A percentile compares a stretch with the other conserved stretches of the same genome.
Evolutionary conservation across 2,329 filamentous ascomycete species (phyloP).

Genomic region (Fusarium napiforme): DNA sequence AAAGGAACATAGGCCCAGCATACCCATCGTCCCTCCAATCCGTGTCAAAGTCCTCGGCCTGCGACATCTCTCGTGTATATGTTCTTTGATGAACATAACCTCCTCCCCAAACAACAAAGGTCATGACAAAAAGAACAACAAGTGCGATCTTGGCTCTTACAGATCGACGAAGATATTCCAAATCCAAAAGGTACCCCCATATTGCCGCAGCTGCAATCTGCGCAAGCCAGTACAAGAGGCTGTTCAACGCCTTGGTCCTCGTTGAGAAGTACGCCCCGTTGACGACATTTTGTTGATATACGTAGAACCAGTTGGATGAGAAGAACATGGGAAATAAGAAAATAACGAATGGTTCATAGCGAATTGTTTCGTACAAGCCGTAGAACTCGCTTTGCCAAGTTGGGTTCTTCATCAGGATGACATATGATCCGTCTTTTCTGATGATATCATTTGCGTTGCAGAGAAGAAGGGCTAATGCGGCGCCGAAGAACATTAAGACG

Average conservation of each 20-base stretch:
- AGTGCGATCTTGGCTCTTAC: constrained; percentile 75
- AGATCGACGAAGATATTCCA: constrained; percentile 67
- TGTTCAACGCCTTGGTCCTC: constrained; percentile 77
- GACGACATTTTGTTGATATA: constrained; percentile 80
- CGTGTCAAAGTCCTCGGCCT: background rate
- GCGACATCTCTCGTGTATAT: constrained; percentile 21
- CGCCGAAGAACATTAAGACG: constrained; percentile 79
- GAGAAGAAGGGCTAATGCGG: constrained; percentile 73
- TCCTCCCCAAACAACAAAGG: constrained; percentile 83
- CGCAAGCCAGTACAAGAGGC: constrained; percentile 74
- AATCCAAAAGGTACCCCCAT: constrained; percentile 78
- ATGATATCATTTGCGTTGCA: constrained; percentile 78
- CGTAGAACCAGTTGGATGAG: constrained; percentile 85
- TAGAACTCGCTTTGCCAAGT: constrained; percentile 83
- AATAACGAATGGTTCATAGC: constrained; percentile 74
- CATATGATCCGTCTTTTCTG: constrained; percentile 79
- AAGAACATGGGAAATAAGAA: constrained; percentile 84
- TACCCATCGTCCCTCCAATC: constrained; percentile 77
- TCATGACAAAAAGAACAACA: constrained; percentile 71
- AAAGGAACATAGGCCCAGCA: constrained; percentile 84
- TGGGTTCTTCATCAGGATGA: constrained; percentile 91
- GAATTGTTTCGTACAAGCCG: constrained; percentile 79
- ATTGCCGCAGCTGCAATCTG: constrained; percentile 79
- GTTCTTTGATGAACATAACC: constrained; percentile 78
- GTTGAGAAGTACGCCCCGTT: constrained; percentile 77